These are phyloP conservation scores for Clavispora carvajalis DNA, from an alignment of 805 yeast genomes.

Conservation along the genomic window DNA sequence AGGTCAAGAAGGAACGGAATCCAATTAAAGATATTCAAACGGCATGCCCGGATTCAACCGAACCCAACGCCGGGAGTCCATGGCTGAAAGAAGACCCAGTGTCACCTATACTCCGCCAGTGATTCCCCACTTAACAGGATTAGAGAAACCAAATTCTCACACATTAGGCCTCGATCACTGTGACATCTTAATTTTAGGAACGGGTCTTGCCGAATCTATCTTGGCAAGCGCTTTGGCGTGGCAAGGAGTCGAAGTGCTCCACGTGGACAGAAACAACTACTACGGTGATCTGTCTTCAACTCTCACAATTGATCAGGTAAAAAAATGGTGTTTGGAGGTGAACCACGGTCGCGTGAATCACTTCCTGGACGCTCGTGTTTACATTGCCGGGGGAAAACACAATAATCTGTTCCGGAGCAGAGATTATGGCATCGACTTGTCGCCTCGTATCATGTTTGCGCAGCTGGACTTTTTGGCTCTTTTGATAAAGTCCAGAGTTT, in stretches of 20 bases:
- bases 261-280: conserved; percentile 76
- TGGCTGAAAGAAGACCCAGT: conserved; percentile 65
- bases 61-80: conserved; percentile 50
- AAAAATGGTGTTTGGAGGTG: conserved; percentile 74
- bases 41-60: conserved; percentile 19
- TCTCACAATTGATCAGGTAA: conserved; percentile 78
- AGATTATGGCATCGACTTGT: conserved; percentile 82
- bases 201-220: conserved; percentile 84
- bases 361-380: conserved; percentile 69
- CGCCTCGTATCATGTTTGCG: conserved; percentile 85
- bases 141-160: conserved; percentile 65
- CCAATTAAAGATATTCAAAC: neutral
- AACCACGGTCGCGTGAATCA: conserved; percentile 43
- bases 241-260: conserved; percentile 96
- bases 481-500: conserved; percentile 78
- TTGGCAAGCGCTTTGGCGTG: conserved; percentile 93
- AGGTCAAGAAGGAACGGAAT: neutral
- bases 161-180: conserved; percentile 60
- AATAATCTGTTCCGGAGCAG: conserved; percentile 50
- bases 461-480: conserved; percentile 80
- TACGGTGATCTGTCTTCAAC: conserved; percentile 91
- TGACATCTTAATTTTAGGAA: conserved; percentile 88
- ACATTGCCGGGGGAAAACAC: conserved; percentile 60
- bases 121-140: conserved; percentile 71
- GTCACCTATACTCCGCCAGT: conserved; percentile 38